Evolutionary conservation across 2,329 filamentous ascomycete species (phyloP), one percentile per base, ranked within the genome.

Genomic region (Podosphaera fusca): DNA sequence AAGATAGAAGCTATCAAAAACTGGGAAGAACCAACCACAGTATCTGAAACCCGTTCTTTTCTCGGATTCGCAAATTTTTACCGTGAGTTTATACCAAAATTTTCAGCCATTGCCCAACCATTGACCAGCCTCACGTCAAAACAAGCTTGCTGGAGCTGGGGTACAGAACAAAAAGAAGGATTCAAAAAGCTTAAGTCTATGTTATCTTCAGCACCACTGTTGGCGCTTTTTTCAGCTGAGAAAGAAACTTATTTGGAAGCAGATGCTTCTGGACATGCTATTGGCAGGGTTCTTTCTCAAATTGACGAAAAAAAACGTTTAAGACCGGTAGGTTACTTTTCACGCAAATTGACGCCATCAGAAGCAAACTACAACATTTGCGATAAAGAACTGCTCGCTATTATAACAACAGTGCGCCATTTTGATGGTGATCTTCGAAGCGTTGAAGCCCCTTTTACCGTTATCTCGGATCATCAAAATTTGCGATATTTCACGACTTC

Each of bases 401-500:
- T 56, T 36, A 42, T 50, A 21, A 29, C 53, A 12, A 42, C 36
- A 55, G 6, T 55, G 9, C 2, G 21, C 9, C 36, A 55, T 10
- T 55, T 38, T 55, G 34, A 54, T 54, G 51, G 51, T 54, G 51
- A 54, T 34, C 53, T 21, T 4, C 53, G 14, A 55, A 42, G 40
- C 14, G 53, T 45, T 45, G 53, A 42, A 6, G 45, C 10, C 45
- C 33, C 6, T 42, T 40, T 42, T n/a, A 54, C 34, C n/a, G 36
- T 42, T 38, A 42, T 54, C 8, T 54, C 35, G 40, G 51, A 54
- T 34, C 35, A 54, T 14, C 35, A 54, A 38, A 54, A 54, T 54
- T 38, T 38, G 8, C 51, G 36, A 42, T 42, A 52, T 52, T 52
- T 52, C 31, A 52, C 31, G 30, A 3, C n/a, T 29, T 12, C 49